Base-by-base conservation (phyloP, 305 asterid genomes). In the Fraxinus sp. region DNA sequence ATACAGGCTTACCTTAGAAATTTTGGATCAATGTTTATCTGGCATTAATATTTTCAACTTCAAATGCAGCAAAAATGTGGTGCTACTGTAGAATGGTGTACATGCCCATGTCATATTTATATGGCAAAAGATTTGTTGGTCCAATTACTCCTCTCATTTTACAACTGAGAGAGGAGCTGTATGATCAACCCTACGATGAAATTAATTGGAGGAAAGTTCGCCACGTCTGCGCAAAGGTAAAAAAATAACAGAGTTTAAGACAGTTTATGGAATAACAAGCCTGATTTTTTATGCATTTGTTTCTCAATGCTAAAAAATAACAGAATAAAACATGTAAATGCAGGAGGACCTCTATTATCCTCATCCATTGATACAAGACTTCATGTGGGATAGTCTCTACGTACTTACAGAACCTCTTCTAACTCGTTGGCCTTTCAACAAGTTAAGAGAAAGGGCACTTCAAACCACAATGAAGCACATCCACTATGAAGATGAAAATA, bases 331-430 rank as follows among this genome's bases (percentile, higher is more conserved):
- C 39, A 78, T 83, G 7, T 20, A 6, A 13, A 68, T 87, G 85
- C 91, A 94, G 99, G 99, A 95, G 89, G 98, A 95, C 80, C 85
- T 94, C 11, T 95, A 95, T 49, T 95, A 93, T 77, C 99, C 99
- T 68, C 99, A 94, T 83, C 97, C 98, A 0, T 83, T 87, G n/a
- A 37, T 95, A 70, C 99, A 95, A 86, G 98, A 95, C 77, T 84
- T 91, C 84, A 84, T 95, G 3, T 95, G 98, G 98, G 99, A 94
- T 70, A 87, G 93, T 70, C 92, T 93, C n/a, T 90, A 94, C 75
- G 11, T 91, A 26, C 80, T 87, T 3, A 79, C 94, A 0, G 98
- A 95, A 94, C 99, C 98, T 64, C 83, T 93, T 16, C 81, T 96
- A 85, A 91, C 93, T 20, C 93, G 91, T 28, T 94, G 97, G 99